Base-by-base conservation (phyloP, 2,329 filamentous ascomycete genomes). In the Graphilbum sp. region DNA sequence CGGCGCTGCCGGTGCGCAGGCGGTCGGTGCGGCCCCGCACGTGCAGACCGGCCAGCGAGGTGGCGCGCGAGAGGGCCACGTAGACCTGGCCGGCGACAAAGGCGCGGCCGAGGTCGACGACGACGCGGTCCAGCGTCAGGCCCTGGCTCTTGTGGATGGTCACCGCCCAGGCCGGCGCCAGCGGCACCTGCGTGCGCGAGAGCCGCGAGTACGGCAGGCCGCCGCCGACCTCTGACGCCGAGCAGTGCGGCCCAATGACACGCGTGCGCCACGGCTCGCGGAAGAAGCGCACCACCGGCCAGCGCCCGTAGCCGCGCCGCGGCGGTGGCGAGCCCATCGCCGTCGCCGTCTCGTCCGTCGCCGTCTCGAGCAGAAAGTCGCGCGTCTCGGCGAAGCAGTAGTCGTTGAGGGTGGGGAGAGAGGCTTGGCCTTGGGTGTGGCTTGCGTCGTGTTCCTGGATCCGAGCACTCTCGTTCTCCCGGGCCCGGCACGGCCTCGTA, bases 131-230 rank as follows among this genome's bases (percentile, higher is more conserved):
- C 4, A 80, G 54, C 2, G 72, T 76, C 60, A 77, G 68, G 3
- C 73, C 71, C 54, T 79, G 70, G 4, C 62, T 63, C 50, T 75
- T 77, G 50, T 79, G 75, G 2, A 76, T 66, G 0, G 66, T 78
- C 47, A 77, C 64, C 0, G 75, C 75, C 68, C 73, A 79, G 0
- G 66, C 75, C 0, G 72, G 58, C 1, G 63, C 54, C 0, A 79
- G 57, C 0, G 75, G 75, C 6, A 79, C 62, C 47, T 79, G 74
- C 0, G 72, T 73, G n/a, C 75, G 59, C 1, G 59, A 57, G 0
- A 76, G 49, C 1, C 66, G 46, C 27, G 59, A 64, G 43, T 64
- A 66, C 0, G 67, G 66, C 36, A 49, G 17, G 2, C 54, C 49
- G 31, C 62, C 54, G 2, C 67, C 68, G 0, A 69, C 44, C 37